phyloP scores from a whole-genome alignment of 805 yeast genomes.

The Ascoidea tarda region DNA sequence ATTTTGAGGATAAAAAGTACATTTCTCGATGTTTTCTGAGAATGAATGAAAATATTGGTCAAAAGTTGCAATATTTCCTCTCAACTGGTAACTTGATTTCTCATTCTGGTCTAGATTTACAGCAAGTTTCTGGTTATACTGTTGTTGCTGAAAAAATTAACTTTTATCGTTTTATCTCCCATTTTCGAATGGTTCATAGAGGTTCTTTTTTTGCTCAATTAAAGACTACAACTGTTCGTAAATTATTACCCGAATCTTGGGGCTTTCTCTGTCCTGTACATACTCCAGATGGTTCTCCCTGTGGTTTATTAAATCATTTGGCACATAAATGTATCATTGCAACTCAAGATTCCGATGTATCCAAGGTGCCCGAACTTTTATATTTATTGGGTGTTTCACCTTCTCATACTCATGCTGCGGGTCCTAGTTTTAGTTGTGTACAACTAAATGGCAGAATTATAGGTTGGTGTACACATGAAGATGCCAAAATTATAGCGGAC shows the following conservation, averaged over 20 bases:
- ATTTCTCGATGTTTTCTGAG: slow-evolving; percentile 66
- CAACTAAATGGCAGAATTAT: slow-evolving; percentile 86
- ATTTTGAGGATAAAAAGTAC: slow-evolving; percentile 74
- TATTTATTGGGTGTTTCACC: slow-evolving; percentile 71
- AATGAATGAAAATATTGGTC: slow-evolving; percentile 87
- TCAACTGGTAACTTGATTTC: slow-evolving; percentile 96
- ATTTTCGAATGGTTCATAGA: slow-evolving; percentile 98
- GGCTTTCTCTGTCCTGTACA: slow-evolving; percentile 98
- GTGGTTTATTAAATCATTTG: slow-evolving; percentile 94
- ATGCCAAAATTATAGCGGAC: slow-evolving; percentile 76
- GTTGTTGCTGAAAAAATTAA: slow-evolving; percentile 98
- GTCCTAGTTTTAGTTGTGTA: slow-evolving; percentile 79
- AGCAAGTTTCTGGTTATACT: slow-evolving; percentile 95
- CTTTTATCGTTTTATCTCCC: slow-evolving; percentile 94
- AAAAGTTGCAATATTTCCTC: slow-evolving; percentile 83
- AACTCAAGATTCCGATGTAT: slow-evolving; percentile 61
- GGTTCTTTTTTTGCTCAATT: slow-evolving; percentile 98
- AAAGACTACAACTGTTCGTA: slow-evolving; percentile 95
- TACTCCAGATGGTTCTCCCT: slow-evolving; percentile 99
- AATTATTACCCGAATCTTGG: slow-evolving; percentile 95
- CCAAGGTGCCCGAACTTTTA: slow-evolving; percentile 52
- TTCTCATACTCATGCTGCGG: slow-evolving; percentile 69
- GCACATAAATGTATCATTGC: slow-evolving; percentile 89
- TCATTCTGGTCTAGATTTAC: slow-evolving; percentile 94
- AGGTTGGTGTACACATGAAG: slow-evolving; percentile 90